A percentile compares a stretch with the other conserved stretches of the same genome.
phyloP scores from a whole-genome alignment of 805 yeast genomes.

The Ogataea trehaloabstinens region DNA sequence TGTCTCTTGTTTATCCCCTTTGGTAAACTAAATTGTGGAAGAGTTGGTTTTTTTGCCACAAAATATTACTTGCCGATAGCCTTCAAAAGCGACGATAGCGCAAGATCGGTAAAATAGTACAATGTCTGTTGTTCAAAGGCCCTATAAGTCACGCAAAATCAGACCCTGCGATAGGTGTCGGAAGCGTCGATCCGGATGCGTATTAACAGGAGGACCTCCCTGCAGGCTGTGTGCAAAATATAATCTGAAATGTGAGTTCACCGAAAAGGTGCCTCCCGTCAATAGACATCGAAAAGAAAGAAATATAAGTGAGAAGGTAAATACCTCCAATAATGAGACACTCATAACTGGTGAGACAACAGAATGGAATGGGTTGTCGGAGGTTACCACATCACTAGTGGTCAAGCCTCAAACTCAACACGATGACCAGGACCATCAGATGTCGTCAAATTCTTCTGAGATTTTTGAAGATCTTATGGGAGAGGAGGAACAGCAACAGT shows the following conservation, averaged over 20 bases:
- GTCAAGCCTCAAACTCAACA: background rate
- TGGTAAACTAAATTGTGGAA: no score
- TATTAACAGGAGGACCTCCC: constrained; percentile 11
- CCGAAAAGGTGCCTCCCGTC: constrained; percentile 15
- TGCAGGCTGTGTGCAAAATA: constrained; percentile 11
- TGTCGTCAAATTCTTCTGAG: background rate
- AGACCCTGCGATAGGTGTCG: constrained; percentile 20
- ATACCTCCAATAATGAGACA: background rate
- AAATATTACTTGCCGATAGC: background rate
- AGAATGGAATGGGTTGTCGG: background rate
- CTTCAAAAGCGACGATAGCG: background rate
- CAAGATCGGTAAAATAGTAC: background rate
- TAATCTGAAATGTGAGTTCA: constrained; percentile 12
- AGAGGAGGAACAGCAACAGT: constrained; percentile 2
- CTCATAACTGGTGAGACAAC: background rate
- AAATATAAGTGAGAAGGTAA: background rate
- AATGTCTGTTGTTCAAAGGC: constrained; percentile 8
- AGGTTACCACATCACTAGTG: background rate
- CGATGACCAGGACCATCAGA: background rate
- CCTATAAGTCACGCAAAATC: constrained; percentile 14
- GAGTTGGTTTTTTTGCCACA: background rate
- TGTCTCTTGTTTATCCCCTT: no score
- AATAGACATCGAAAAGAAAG: constrained; percentile 9
- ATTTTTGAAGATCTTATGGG: no score
- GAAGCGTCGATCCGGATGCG: constrained; percentile 12